Evolutionary conservation across 257 asterid genomes (phyloP), one percentile per base, ranked within the genome.

Genomic region (Salvia miltiorrhiza): DNA sequence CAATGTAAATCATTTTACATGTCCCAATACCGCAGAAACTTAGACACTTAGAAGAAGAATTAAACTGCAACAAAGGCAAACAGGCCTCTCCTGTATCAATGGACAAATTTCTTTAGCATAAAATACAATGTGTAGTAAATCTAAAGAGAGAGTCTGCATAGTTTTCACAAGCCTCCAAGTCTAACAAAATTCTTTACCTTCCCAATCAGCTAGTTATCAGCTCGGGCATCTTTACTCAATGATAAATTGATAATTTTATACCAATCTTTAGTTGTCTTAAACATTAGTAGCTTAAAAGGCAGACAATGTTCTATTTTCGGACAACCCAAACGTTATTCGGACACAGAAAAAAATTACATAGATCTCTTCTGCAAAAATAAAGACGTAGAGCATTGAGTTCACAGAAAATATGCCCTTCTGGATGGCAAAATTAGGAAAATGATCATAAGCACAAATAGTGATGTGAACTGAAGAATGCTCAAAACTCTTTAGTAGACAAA

Each of bases 21-120:
- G 17, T 48, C 24, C 33, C 3, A 30, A 30, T 30, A 30, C 26
- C 24, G 8, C 13, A 48, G 2, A 48, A 48, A 48, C 13, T 48
- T 48, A 53, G 8, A 53, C 37, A 4, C 32, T 52, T 33, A 41
- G 55, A 72, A 58, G 37, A 79, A 73, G 35, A 64, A 39, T 9
- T 50, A 16, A 24, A 50, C 41, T 57, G 45, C 28, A 23, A 50
- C 49, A 65, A 11, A 59, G 37, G n/a, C n/a, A 32, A 67, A 63
- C 21, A 54, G 44, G 16, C 10, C 45, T 45, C 30, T 67, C 50
- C 21, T 24, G 8, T 14, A 6, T 12, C 30, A 26, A 17, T 21
- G 52, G 23, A 44, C 17, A 53, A 39, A 28, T 28, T 64, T 28
- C 12, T 14, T 19, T 9, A 41, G 52, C 41, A 53, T 43, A 17